Percentiles rank a stretch among this genome's conserved stretches.
phyloP scores from a whole-genome alignment of 2,329 filamentous ascomycete species.

The Ophiostoma fasciatum region DNA sequence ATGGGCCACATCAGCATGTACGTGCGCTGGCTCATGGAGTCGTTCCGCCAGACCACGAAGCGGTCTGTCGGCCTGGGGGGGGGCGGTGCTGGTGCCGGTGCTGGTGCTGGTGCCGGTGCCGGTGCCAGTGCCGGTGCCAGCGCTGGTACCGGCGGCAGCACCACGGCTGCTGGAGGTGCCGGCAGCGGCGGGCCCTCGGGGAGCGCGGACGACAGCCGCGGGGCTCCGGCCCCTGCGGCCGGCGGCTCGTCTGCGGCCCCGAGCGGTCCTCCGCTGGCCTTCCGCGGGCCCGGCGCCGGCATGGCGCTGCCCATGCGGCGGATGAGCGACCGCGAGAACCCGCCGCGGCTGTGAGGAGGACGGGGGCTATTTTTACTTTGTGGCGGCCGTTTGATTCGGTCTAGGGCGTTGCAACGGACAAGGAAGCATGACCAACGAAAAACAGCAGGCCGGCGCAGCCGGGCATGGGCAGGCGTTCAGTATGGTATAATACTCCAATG shows the following conservation, averaged over 20 bases:
- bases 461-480: too few species aligned
- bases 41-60: slow-evolving; percentile 9
- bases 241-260: background rate
- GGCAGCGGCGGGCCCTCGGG: background rate
- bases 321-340: slow-evolving; percentile 11
- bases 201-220: too few species aligned
- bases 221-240: background rate
- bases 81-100: background rate
- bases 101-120: background rate
- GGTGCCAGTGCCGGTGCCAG: background rate
- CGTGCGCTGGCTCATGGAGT: slow-evolving; percentile 39
- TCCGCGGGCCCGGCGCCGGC: background rate
- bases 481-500: too few species aligned
- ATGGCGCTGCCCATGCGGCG: slow-evolving; percentile 5
- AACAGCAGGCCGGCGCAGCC: too few species aligned
- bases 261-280: background rate
- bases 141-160: background rate
- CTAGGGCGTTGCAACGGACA: too few species aligned
- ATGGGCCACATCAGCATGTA: slow-evolving; percentile 45
- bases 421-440: too few species aligned
- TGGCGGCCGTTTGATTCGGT: too few species aligned
- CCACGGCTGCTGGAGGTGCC: background rate
- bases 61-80: slow-evolving; percentile 6
- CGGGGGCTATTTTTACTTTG: background rate
- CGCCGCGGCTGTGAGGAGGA: slow-evolving; percentile 8